Evolutionary conservation across 176 grass and related monocot species (phyloP).

Genomic region (Eleusine indica): DNA sequence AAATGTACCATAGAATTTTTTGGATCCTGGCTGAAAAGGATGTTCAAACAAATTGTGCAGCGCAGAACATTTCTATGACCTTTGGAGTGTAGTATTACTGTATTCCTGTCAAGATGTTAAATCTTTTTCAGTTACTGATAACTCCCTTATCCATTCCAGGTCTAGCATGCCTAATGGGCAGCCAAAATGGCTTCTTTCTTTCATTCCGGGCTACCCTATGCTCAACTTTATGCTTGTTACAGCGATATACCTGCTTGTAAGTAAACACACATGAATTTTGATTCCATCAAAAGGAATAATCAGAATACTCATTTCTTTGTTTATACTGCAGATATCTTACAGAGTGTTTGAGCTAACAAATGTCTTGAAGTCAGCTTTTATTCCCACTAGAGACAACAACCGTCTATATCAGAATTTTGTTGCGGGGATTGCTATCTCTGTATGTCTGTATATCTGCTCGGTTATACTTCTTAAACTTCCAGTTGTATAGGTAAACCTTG

Average conservation of each 20-base stretch:
- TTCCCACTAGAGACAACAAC: conserved; percentile 80
- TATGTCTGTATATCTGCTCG: conserved; percentile 74
- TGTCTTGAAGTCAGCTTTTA: conserved; percentile 61
- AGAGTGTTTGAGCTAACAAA: conserved; percentile 67
- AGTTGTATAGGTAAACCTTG: conserved; percentile 56
- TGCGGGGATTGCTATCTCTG: conserved; percentile 61
- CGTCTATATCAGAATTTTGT: conserved; percentile 81
- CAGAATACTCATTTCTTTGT: conserved; percentile 22
- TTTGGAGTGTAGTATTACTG: conserved; percentile 19
- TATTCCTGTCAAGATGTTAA: background rate
- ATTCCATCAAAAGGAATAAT: conserved; percentile 3
- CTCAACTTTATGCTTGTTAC: conserved; percentile 81
- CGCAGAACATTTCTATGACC: background rate
- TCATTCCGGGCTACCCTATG: conserved; percentile 72
- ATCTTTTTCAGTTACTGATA: background rate
- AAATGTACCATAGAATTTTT: background rate
- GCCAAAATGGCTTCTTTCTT: conserved; percentile 77
- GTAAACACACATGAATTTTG: conserved; percentile 29
- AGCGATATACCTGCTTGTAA: conserved; percentile 65
- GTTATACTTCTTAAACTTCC: conserved; percentile 82
- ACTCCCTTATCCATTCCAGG: conserved; percentile 50
- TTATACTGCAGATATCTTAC: conserved; percentile 71
- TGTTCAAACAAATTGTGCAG: background rate
- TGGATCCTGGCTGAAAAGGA: conserved; percentile 13
- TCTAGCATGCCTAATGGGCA: conserved; percentile 79